These are phyloP conservation scores for Dalbergia oliveri DNA, from an alignment of 306 rosid genomes.

Conservation along the genomic window DNA sequence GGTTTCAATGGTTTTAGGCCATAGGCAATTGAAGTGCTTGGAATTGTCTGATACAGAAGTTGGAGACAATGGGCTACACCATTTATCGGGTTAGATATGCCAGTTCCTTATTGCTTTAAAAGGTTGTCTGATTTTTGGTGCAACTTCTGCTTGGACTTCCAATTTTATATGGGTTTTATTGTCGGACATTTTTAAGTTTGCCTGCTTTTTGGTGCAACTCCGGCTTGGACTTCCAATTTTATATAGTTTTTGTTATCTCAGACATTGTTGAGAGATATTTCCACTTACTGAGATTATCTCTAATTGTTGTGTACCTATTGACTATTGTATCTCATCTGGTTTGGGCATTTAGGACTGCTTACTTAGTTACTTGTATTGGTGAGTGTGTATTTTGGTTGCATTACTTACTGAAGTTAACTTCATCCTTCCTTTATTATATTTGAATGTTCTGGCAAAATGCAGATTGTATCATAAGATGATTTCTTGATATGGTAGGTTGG, in stretches of 20 bases:
- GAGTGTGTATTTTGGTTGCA: slow-evolving; percentile 29
- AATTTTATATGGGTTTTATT: slow-evolving; percentile 7
- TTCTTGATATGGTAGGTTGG: slow-evolving; percentile 20
- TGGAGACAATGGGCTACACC: slow-evolving; percentile 82
- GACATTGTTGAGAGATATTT: background rate
- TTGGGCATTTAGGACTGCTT: slow-evolving; percentile 16
- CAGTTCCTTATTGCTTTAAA: slow-evolving; percentile 16
- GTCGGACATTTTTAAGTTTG: slow-evolving; percentile 4
- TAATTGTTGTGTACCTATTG: slow-evolving; percentile 16
- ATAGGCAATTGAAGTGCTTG: slow-evolving; percentile 75
- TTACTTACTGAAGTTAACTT: slow-evolving; percentile 25
- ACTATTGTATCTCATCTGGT: slow-evolving; percentile 1
- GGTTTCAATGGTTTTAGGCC: slow-evolving; percentile 62
- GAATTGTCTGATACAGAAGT: slow-evolving; percentile 93
- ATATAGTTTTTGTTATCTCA: background rate
- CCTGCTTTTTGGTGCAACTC: slow-evolving; percentile 18
- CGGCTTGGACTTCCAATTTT: slow-evolving; percentile 8
- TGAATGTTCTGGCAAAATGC: slow-evolving; percentile 24
- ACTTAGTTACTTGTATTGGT: background rate
- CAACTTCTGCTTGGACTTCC: slow-evolving; percentile 16
- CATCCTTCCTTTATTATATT: slow-evolving; percentile 25
- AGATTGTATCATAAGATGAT: slow-evolving; percentile 33
- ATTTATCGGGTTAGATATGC: slow-evolving; percentile 78
- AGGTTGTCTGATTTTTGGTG: slow-evolving; percentile 21
- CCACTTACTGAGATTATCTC: slow-evolving; percentile 16